A percentile compares a stretch with the other conserved stretches of the same genome.
Evolutionary conservation across 2,329 filamentous ascomycete species (phyloP).

Genomic region (Cercospora sp.): DNA sequence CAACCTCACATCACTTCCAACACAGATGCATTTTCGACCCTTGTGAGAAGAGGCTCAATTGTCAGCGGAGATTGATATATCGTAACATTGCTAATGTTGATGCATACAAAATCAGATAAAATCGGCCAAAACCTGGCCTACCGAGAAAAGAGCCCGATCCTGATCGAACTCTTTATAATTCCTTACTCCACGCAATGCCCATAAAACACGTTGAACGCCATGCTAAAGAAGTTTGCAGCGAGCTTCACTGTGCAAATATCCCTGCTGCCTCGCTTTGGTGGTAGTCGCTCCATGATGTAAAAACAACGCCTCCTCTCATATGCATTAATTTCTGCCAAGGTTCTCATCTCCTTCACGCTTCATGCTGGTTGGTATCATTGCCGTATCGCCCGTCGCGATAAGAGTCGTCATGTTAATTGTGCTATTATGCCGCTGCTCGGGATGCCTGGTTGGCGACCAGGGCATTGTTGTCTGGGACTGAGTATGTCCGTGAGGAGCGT

Average conservation of each 20-base stretch:
- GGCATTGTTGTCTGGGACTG: conserved; percentile 22
- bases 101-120: neutral
- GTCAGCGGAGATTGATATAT: neutral
- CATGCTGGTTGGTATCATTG: neutral
- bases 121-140: neutral
- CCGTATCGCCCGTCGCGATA: neutral
- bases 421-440: conserved; percentile 25
- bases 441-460: conserved; percentile 24
- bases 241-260: conserved; percentile 9
- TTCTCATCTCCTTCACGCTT: neutral
- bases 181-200: neutral
- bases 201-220: conserved; percentile 12
- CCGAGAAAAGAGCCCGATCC: neutral
- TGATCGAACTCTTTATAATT: neutral
- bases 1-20: neutral
- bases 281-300: neutral
- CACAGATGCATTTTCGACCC: neutral
- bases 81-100: neutral
- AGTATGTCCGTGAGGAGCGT: conserved; percentile 21
- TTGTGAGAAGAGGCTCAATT: neutral
- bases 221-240: conserved; percentile 15
- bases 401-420: neutral
- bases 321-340: neutral
- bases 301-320: conserved; percentile 4
- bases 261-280: neutral